phyloP scores from a whole-genome alignment of 106 monocot species.

The Dioscorea alata region DNA sequence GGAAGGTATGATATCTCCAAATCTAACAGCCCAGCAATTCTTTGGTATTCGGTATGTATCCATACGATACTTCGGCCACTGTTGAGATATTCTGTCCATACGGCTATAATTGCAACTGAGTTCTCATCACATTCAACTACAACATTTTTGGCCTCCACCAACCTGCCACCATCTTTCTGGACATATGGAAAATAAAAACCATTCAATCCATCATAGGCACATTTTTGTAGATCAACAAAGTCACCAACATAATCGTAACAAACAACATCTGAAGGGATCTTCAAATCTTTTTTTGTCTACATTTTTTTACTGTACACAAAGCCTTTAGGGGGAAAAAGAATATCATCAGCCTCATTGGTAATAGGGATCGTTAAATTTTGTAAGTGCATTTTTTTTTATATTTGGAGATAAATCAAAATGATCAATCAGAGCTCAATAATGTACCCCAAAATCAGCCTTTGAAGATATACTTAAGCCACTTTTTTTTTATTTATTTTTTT shows the following conservation, averaged over 20 bases:
- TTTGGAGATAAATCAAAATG: too few relatives aligned
- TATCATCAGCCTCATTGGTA: constrained; percentile 70
- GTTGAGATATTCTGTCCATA: constrained; percentile 70
- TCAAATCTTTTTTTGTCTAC: constrained; percentile 27
- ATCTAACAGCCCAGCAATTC: constrained; percentile 92
- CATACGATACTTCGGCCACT: constrained; percentile 62
- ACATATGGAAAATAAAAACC: constrained; percentile 80
- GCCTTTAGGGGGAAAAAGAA: constrained; percentile 58
- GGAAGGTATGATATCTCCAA: constrained; percentile 87
- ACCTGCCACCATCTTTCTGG: constrained; percentile 68
- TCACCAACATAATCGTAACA: constrained; percentile 71
- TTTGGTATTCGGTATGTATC: constrained; percentile 71
- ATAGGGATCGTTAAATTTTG: constrained; percentile 58
- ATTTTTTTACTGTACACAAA: constrained; percentile 54
- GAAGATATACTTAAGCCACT: too few relatives aligned
- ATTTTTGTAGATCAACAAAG: constrained; percentile 49
- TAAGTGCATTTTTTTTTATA: too few relatives aligned
- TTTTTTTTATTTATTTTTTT: too few relatives aligned
- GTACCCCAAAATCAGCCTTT: too few relatives aligned
- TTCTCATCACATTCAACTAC: constrained; percentile 80
- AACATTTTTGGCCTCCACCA: constrained; percentile 80
- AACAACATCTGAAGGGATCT: constrained; percentile 33
- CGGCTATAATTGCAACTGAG: constrained; percentile 51
- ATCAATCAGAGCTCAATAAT: too few relatives aligned
- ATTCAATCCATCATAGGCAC: constrained; percentile 72